A percentile compares a stretch with the other conserved stretches of the same genome.
Evolutionary conservation across 371 early-diverging fungal genomes (phyloP).

Genomic region (Hamiltosporidium tvaerminnensis): DNA sequence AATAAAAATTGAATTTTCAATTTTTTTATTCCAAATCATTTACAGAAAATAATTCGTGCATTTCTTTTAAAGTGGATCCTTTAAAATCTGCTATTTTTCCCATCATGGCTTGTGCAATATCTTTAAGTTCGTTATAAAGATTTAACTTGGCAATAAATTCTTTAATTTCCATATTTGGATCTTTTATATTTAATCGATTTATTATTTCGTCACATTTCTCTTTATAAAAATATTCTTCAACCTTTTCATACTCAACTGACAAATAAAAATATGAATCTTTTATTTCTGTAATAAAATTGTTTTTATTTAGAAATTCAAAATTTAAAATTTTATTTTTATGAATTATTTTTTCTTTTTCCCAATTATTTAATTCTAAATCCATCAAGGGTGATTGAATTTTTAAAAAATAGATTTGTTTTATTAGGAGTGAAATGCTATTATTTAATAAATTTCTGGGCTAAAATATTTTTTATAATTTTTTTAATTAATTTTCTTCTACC

Average conservation of each 20-base stretch:
- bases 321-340: constrained; percentile 6
- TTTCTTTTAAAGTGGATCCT: constrained; percentile 30
- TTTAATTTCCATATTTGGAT: constrained; percentile 25
- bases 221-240: constrained; percentile 27
- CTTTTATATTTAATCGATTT: constrained; percentile 19
- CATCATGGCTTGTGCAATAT: constrained; percentile 39
- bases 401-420: too few species aligned
- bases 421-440: too few species aligned
- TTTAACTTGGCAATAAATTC: constrained; percentile 35
- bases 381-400: too few species aligned
- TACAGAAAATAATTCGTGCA: constrained; percentile 26
- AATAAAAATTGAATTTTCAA: too few species aligned
- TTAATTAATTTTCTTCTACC: too few species aligned
- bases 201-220: constrained; percentile 6
- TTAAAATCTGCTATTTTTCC: constrained; percentile 41
- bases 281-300: constrained; percentile 16
- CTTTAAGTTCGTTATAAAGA: constrained; percentile 50
- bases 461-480: too few species aligned
- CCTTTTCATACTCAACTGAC: not conserved
- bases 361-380: constrained; percentile 2
- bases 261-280: constrained; percentile 20
- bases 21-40: not conserved
- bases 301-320: constrained; percentile 14
- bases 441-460: too few species aligned
- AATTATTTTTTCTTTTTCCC: constrained; percentile 9